A percentile compares a stretch with the other conserved stretches of the same genome.
Conservation (phyloP, 1,139 yeast species). For the Zygoascus hellenicus region DNA sequence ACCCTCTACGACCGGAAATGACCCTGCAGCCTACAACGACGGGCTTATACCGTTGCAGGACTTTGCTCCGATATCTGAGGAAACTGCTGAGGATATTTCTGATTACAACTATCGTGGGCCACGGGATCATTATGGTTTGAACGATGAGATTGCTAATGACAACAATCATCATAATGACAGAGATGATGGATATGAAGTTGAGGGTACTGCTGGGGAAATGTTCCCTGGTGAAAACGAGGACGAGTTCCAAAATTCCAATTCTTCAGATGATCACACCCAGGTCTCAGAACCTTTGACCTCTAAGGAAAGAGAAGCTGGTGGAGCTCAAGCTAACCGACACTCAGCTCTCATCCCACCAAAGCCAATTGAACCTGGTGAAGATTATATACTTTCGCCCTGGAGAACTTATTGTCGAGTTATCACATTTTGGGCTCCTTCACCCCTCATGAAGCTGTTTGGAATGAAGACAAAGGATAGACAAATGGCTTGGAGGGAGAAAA, state of each 20-base stretch:
- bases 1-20: slow-evolving; percentile 71
- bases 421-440: slow-evolving; percentile 91
- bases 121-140: slow-evolving; percentile 52
- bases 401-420: slow-evolving; percentile 68
- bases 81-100: slow-evolving; percentile 14
- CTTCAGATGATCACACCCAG: slow-evolving; percentile 8
- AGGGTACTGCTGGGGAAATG: slow-evolving; percentile 14
- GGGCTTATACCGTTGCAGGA: slow-evolving; percentile 9
- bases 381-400: slow-evolving; percentile 56
- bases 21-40: slow-evolving; percentile 43
- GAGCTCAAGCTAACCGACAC: slow-evolving; percentile 1
- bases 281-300: slow-evolving; percentile 2
- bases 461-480: slow-evolving; percentile 75
- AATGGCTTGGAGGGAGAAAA: slow-evolving; percentile 95
- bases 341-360: not conserved
- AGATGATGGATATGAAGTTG: slow-evolving; percentile 4
- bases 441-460: slow-evolving; percentile 66
- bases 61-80: slow-evolving; percentile 10
- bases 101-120: slow-evolving; percentile 26
- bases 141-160: slow-evolving; percentile 44
- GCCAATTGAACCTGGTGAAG: slow-evolving; percentile 16
- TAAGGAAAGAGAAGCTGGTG: not conserved
- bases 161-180: slow-evolving; percentile 8
- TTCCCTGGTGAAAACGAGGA: slow-evolving; percentile 16
- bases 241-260: slow-evolving; percentile 3